phyloP scores from a whole-genome alignment of 306 rosid species.

The Ceratonia siliqua region DNA sequence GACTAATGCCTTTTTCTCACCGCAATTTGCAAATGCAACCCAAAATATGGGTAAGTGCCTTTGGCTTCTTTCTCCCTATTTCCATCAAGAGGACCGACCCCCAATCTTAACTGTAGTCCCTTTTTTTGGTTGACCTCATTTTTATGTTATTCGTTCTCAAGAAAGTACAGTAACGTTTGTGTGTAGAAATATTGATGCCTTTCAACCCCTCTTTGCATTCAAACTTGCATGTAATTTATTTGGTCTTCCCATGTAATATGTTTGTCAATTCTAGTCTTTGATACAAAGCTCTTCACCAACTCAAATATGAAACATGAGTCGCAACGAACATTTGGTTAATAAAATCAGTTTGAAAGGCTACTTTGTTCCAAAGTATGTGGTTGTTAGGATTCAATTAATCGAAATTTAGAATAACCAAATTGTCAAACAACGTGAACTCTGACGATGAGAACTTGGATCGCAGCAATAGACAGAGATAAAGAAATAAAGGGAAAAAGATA shows the following conservation, averaged over 20 bases:
- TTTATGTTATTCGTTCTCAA: not conserved
- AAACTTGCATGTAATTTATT: not conserved
- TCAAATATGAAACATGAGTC: not conserved
- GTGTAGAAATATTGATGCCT: no score
- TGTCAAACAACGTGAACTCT: not conserved
- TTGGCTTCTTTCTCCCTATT: not conserved
- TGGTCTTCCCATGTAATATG: no score
- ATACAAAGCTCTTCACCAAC: not conserved
- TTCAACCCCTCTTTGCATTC: not conserved
- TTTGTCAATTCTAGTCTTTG: not conserved
- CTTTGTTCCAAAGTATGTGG: no score
- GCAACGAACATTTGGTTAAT: not conserved
- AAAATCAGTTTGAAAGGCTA: no score
- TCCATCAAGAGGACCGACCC: not conserved
- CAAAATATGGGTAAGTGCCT: not conserved
- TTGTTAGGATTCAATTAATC: no score
- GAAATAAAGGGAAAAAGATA: not conserved
- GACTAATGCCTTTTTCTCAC: not conserved
- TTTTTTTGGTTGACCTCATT: not conserved
- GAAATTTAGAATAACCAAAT: not conserved
- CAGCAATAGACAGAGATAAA: not conserved
- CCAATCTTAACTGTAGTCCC: not conserved
- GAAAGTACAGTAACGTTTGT: no score
- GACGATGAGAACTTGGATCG: not conserved
- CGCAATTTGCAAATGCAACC: not conserved